Conservation (phyloP, 768 basidiomycete species). For the Boletus subparvulus region DNA sequence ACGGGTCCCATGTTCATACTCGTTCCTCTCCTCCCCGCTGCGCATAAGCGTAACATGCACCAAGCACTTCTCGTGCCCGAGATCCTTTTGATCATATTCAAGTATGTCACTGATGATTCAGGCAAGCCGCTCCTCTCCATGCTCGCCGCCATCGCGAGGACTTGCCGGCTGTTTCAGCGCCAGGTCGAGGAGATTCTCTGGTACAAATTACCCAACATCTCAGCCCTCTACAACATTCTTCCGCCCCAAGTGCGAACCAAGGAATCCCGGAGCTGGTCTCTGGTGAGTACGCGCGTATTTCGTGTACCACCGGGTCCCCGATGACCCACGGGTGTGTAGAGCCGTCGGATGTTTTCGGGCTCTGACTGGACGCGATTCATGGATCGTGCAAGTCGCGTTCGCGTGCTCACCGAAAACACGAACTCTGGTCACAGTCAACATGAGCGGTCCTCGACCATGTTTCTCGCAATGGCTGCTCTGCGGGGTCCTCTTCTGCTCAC, state of each 20-base stretch:
- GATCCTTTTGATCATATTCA: constrained; percentile 25
- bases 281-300: constrained; percentile 11
- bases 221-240: constrained; percentile 16
- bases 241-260: constrained; percentile 15
- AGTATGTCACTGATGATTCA: constrained; percentile 12
- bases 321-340: constrained; percentile 7
- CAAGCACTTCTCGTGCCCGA: constrained; percentile 20
- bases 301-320: background rate
- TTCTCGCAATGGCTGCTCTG: constrained; percentile 16
- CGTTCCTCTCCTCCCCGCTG: background rate
- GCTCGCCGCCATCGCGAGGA: constrained; percentile 28
- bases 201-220: constrained; percentile 12
- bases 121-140: constrained; percentile 16
- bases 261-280: constrained; percentile 16
- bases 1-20: constrained; percentile 1
- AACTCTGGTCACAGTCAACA: background rate
- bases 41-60: constrained; percentile 13
- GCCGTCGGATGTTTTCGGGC: constrained; percentile 17
- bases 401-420: constrained; percentile 8
- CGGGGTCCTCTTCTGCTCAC: constrained; percentile 22
- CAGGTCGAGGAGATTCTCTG: constrained; percentile 26
- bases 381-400: constrained; percentile 17
- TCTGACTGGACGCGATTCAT: constrained; percentile 19
- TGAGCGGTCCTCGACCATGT: constrained; percentile 3
- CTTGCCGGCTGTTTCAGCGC: constrained; percentile 22